Evolutionary conservation across 2,329 filamentous ascomycete genomes (phyloP).

Genomic region (Aspergillus vadensis): DNA sequence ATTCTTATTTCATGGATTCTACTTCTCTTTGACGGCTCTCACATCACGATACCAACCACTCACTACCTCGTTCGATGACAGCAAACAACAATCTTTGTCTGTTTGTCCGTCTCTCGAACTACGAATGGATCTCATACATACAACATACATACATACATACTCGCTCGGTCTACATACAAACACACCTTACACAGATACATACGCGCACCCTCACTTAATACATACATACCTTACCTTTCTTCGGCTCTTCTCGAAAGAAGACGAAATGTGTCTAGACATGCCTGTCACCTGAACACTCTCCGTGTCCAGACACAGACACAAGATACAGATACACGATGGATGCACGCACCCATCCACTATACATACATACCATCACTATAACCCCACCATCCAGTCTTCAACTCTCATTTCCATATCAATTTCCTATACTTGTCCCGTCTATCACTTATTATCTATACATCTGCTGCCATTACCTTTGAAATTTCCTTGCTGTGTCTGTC

Average conservation of each 20-base stretch:
- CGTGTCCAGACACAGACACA: too few species aligned
- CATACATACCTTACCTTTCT: background rate
- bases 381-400: background rate
- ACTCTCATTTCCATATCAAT: background rate
- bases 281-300: too few species aligned
- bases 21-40: constrained; percentile 5
- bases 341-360: background rate
- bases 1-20: background rate
- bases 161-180: background rate
- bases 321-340: too few species aligned
- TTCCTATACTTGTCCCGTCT: background rate
- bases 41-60: constrained; percentile 7
- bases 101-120: background rate
- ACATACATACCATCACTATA: background rate
- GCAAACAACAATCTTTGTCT: background rate
- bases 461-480: background rate
- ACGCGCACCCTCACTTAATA: background rate
- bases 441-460: background rate
- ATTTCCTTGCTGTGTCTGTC: background rate
- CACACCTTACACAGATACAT: background rate
- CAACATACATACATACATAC: background rate
- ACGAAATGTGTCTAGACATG: too few species aligned
- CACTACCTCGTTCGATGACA: background rate
- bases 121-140: background rate
- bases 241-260: too few species aligned